A percentile compares a stretch with the other conserved stretches of the same genome.
phyloP scores from a whole-genome alignment of 2,329 filamentous ascomycete genomes.

The Septoria petroselini region DNA sequence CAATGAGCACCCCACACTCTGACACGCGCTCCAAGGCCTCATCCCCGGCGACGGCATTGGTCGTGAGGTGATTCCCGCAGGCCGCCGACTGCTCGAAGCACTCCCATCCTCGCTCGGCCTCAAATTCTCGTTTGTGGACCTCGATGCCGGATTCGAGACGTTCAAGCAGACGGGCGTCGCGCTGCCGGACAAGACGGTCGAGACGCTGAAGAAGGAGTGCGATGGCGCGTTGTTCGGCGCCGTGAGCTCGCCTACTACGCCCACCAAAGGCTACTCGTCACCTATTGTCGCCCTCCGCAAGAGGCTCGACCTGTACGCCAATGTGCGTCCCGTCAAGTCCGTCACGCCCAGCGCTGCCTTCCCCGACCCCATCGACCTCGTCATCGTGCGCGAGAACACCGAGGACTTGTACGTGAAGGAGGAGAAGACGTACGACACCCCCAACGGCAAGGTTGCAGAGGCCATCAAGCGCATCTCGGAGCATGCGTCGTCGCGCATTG shows the following conservation, averaged over 20 bases:
- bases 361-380: slow-evolving; percentile 75
- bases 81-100: slow-evolving; percentile 85
- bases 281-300: slow-evolving; percentile 97
- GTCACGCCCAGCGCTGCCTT: slow-evolving; percentile 57
- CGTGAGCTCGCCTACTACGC: slow-evolving; percentile 81
- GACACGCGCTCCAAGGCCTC: slow-evolving; percentile 60
- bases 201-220: slow-evolving; percentile 84
- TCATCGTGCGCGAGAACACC: slow-evolving; percentile 98
- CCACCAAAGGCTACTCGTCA: slow-evolving; percentile 92
- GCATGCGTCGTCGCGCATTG: slow-evolving; percentile 79
- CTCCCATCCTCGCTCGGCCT: slow-evolving; percentile 86
- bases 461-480: slow-evolving; percentile 96
- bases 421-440: slow-evolving; percentile 75
- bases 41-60: slow-evolving; percentile 98
- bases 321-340: slow-evolving; percentile 92
- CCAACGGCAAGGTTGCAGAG: slow-evolving; percentile 81
- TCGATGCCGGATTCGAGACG: slow-evolving; percentile 87
- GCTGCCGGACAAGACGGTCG: slow-evolving; percentile 85
- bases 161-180: slow-evolving; percentile 88
- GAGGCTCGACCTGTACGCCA: slow-evolving; percentile 90
- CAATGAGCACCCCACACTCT: background rate
- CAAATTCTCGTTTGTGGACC: slow-evolving; percentile 90
- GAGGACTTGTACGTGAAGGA: slow-evolving; percentile 98
- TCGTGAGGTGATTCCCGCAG: slow-evolving; percentile 94
- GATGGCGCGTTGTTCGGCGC: slow-evolving; percentile 95